Conservation (phyloP, 495 filamentous ascomycete genomes). For the Choiromyces venosus region DNA sequence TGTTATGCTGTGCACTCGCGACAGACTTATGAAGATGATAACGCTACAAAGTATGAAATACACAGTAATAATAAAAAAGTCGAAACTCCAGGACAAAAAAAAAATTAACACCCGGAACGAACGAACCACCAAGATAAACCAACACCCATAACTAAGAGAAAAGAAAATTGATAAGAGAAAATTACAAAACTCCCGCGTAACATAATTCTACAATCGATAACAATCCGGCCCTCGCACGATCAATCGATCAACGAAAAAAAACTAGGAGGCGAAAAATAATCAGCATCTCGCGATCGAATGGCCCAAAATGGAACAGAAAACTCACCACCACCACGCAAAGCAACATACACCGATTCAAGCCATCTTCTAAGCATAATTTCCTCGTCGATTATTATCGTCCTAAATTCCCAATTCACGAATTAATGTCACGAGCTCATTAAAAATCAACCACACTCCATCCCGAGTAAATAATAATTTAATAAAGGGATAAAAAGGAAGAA, state of each 20-base stretch:
- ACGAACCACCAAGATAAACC: not conserved
- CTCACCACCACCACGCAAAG: not conserved
- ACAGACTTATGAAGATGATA: not conserved
- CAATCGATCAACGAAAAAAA: not conserved
- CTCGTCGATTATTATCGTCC: not conserved
- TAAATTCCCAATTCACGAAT: not conserved
- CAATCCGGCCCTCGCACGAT: not conserved
- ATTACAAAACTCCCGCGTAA: not conserved
- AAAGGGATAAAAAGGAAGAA: no score
- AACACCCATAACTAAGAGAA: not conserved
- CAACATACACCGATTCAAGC: not conserved
- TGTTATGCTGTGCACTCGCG: not conserved
- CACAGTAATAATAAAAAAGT: not conserved
- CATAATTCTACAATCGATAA: not conserved
- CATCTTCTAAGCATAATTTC: not conserved
- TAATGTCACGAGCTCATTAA: not conserved
- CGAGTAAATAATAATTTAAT: no score
- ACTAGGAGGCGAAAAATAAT: not conserved
- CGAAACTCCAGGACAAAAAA: constrained; percentile 8
- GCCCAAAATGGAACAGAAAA: not conserved
- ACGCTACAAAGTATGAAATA: not conserved
- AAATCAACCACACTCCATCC: no score
- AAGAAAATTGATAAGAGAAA: not conserved
- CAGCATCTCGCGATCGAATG: not conserved
- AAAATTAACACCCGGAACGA: constrained; percentile 5